Conservation (phyloP, 768 basidiomycete genomes). For the Amanita fuliginea region DNA sequence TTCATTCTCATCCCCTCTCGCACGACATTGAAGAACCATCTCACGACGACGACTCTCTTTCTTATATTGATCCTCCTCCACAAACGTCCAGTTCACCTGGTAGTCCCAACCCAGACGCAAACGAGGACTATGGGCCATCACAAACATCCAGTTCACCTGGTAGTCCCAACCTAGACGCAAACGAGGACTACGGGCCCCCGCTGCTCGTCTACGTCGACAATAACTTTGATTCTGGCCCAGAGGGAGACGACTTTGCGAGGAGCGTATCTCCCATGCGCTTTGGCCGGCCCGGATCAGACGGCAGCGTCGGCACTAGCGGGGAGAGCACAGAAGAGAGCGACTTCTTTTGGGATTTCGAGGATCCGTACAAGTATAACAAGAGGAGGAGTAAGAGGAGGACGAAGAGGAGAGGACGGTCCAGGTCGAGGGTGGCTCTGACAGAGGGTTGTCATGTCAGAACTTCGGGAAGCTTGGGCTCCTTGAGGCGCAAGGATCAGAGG, state of each 20-base stretch:
- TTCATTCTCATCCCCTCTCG: slow-evolving; percentile 1
- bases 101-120: neutral
- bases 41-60: slow-evolving; percentile 4
- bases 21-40: neutral
- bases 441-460: neutral
- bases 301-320: neutral
- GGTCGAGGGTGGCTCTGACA: neutral
- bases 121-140: too few species aligned
- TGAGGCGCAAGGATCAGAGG: neutral
- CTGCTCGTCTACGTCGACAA: slow-evolving; percentile 6
- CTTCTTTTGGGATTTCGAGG: slow-evolving; percentile 5
- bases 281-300: slow-evolving; percentile 11
- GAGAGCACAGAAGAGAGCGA: neutral
- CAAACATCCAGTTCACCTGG: neutral
- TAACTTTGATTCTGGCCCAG: slow-evolving; percentile 5
- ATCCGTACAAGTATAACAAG: slow-evolving; percentile 8
- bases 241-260: slow-evolving; percentile 1
- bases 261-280: slow-evolving; percentile 16
- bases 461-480: slow-evolving; percentile 1
- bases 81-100: neutral
- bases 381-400: slow-evolving; percentile 4
- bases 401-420: slow-evolving; percentile 1
- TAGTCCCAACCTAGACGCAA: neutral
- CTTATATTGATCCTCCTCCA: slow-evolving; percentile 5
- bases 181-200: neutral